Evolutionary conservation across 176 grass and related monocot genomes (phyloP).

Genomic region (bread wheat (Triticum aestivum)): IWGSC_CS_RefSeq_v2.1 NC_057796.1:82160749-82161248

Average conservation of each 20-base stretch:
- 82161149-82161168: too few species aligned
- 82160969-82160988: neutral
- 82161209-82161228: neutral
- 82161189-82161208: too few species aligned
- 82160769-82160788: neutral
- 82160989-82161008: neutral
- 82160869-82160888: neutral
- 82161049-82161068: neutral
- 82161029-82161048: neutral
- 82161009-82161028: neutral
- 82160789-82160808: neutral
- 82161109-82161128: neutral
- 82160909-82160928: neutral
- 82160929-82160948: too few species aligned
- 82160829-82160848: neutral
- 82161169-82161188: too few species aligned
- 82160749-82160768: neutral
- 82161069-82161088: neutral
- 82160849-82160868: too few species aligned
- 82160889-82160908: neutral
- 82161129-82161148: too few species aligned
- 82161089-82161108: neutral
- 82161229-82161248: neutral
- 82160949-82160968: neutral
- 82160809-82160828: neutral